Evolutionary conservation across 1,284 basidiomycete species (phyloP).

Genomic region (Ustilago hordei): DNA sequence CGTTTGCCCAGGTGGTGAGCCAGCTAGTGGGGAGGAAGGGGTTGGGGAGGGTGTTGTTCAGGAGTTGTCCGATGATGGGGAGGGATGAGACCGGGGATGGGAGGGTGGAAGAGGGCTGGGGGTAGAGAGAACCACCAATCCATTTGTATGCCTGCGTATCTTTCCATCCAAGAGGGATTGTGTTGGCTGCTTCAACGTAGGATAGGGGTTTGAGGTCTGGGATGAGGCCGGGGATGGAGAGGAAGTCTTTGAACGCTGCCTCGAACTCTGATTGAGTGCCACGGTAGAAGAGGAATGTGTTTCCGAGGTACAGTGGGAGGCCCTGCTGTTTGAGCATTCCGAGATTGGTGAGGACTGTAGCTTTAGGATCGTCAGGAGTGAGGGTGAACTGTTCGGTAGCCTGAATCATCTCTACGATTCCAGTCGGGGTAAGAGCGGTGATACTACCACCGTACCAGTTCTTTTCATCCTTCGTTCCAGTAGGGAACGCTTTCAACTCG

Average conservation of each 20-base stretch:
- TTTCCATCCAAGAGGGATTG: constrained; percentile 29
- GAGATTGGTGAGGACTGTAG: constrained; percentile 28
- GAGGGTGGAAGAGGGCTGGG: constrained; percentile 6
- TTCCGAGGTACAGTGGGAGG: constrained; percentile 15
- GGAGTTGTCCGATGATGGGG: not conserved
- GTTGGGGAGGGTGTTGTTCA: not conserved
- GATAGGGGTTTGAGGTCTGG: constrained; percentile 19
- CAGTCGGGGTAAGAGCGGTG: constrained; percentile 5
- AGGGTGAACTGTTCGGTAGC: constrained; percentile 31
- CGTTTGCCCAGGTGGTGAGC: constrained; percentile 17
- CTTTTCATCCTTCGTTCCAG: constrained; percentile 23
- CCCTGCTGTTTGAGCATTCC: constrained; percentile 28
- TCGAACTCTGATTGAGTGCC: constrained; percentile 23
- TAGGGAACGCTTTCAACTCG: constrained; percentile 21
- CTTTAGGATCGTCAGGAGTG: constrained; percentile 25
- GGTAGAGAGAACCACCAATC: constrained; percentile 35
- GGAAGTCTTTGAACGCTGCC: constrained; percentile 11
- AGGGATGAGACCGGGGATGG: not conserved
- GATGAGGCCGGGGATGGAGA: constrained; percentile 23
- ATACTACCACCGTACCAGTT: constrained; percentile 40
- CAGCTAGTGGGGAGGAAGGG: constrained; percentile 4
- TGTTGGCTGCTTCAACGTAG: constrained; percentile 20
- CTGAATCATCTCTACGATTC: constrained; percentile 18
- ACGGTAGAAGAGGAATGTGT: constrained; percentile 28
- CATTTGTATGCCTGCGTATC: constrained; percentile 34